These are phyloP conservation scores for Elongisporangium anandrum DNA, from an alignment of 352 stramenopile species.

Conservation along the genomic window DNA sequence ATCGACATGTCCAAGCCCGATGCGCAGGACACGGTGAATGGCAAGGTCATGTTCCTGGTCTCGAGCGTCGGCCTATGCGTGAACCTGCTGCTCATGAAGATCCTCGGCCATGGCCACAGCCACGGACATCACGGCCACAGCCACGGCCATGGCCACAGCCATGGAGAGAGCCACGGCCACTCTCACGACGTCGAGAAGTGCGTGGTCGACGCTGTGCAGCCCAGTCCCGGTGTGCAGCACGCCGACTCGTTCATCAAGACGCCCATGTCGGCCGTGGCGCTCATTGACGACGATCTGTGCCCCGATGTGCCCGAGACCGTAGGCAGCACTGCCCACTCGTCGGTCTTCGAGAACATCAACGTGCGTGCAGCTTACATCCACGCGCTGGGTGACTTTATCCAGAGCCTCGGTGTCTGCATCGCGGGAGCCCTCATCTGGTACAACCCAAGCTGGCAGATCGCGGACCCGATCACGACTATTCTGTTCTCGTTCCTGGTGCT, in stretches of 20 bases:
- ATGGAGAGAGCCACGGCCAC: slow-evolving; percentile 19
- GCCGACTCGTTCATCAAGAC: slow-evolving; percentile 54
- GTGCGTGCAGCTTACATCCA: slow-evolving; percentile 98
- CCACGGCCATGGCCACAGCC: slow-evolving; percentile 28
- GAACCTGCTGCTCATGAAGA: slow-evolving; percentile 93
- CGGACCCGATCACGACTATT: slow-evolving; percentile 96
- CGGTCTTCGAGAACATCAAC: slow-evolving; percentile 90
- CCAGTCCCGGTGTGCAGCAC: slow-evolving; percentile 37
- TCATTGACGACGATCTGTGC: slow-evolving; percentile 48
- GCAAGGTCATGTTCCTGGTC: slow-evolving; percentile 94
- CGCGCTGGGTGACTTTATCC: slow-evolving; percentile 95
- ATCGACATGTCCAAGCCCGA: slow-evolving; percentile 37
- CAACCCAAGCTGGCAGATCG: slow-evolving; percentile 92
- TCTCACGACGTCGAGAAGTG: slow-evolving; percentile 14
- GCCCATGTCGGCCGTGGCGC: slow-evolving; percentile 70
- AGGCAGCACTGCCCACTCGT: slow-evolving; percentile 18
- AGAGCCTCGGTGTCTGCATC: slow-evolving; percentile 96
- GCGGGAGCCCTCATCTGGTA: slow-evolving; percentile 96
- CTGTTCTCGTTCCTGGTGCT: slow-evolving; percentile 95
- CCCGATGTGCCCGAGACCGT: slow-evolving; percentile 3
- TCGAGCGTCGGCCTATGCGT: slow-evolving; percentile 91
- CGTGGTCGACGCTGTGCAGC: slow-evolving; percentile 23
- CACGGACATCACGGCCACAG: slow-evolving; percentile 40
- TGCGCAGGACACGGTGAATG: slow-evolving; percentile 77
- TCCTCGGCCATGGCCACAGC: slow-evolving; percentile 78